Evolutionary conservation across 2,329 filamentous ascomycete species (phyloP), one percentile per base, ranked within the genome.

Genomic region (Xylaria multiplex): DNA sequence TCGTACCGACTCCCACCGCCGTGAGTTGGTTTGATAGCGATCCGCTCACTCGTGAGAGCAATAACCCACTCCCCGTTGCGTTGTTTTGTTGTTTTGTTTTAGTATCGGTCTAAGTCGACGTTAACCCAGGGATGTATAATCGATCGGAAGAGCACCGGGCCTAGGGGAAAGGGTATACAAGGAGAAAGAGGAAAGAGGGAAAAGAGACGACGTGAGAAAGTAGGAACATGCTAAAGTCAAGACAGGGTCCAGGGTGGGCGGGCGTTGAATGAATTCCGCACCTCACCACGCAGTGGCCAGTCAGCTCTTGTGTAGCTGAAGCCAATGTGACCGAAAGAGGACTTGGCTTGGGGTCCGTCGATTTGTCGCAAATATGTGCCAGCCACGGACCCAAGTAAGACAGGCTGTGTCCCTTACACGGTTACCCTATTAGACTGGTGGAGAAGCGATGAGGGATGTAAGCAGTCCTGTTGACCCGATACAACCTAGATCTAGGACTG

Each of bases 1-100:
- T 30, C 57, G 52, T 56, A 22, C 59, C 68, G 62, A 56, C 61
- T 30, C 62, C 70, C 68, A 61, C 58, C 66, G 62, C 24, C 52
- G 19, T 14, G 11, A 48, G 42, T 45, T 53, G 66, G 24, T 68
- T 37, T 32, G 24, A 32, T 32, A 22, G 53, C 6, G 35, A 53
- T 19, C 11, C 42, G n/a, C 37, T 67, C 63, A 59, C 46, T 57
- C 27, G 46, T 19, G 24, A 46, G 42, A 37, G 43, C 5, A 9
- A 35, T 16, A 59, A 32, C 19, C 35, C 6, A 32, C 9, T 53
- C 24, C 57, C 11, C 3, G n/a, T 60, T 42, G 27, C 5, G 27
- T 27, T 27, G 27, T 27, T 27, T 27, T 5, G 27, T 27, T 27
- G 27, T 27, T 27, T 27, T 27, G 58, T 43, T n/a, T 22, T 64